Base-by-base conservation (phyloP, 805 yeast genomes). In the Pichia insulana region DNA sequence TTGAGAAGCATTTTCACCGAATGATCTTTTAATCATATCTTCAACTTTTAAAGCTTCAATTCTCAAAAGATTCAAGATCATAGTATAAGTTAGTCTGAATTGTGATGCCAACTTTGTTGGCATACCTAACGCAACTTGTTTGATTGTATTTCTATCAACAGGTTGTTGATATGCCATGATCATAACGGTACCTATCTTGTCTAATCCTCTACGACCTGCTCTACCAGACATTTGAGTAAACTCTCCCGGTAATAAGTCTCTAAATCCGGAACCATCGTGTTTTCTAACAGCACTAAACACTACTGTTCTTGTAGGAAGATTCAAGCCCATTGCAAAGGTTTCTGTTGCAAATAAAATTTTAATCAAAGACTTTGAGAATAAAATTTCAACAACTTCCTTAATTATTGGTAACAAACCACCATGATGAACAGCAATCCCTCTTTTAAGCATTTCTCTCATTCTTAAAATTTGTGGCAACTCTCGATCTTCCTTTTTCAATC, bases 171-270 rank as follows among this genome's bases (percentile, higher is more conserved):
- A 84, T 2, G 94, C 71, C 94, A 92, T 87, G 7, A 89, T 78
- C 48, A 92, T 87, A 11, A 92, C 98, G 0, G 97, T 90, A 57
- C 98, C 98, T 0, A 84, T 86, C 17, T 78, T 67, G 67, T 92
- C 98, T 50, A 92, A 66, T 30, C 98, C 98, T 69, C 98, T 79
- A 65, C 98, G 79, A 46, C 98, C 98, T 0, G 98, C 98, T 62
- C 98, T 76, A 36, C 98, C 98, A 0, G 97, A 89, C 98, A 92
- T 92, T 64, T 90, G 98, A 0, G 97, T 92, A 59, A 90, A 92
- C 60, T 92, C 98, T 42, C 98, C 98, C 0, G 98, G 96, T 9
- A 82, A 71, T 46, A 92, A 69, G 55, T 82, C 76, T 62, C 98
- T 73, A 62, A 86, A 78, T 0, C 75, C 74, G 26, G 79, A 73